These are phyloP conservation scores for Chrysosporium queenslandicum DNA, from an alignment of 2,329 filamentous ascomycete genomes.

Conservation along the genomic window DNA sequence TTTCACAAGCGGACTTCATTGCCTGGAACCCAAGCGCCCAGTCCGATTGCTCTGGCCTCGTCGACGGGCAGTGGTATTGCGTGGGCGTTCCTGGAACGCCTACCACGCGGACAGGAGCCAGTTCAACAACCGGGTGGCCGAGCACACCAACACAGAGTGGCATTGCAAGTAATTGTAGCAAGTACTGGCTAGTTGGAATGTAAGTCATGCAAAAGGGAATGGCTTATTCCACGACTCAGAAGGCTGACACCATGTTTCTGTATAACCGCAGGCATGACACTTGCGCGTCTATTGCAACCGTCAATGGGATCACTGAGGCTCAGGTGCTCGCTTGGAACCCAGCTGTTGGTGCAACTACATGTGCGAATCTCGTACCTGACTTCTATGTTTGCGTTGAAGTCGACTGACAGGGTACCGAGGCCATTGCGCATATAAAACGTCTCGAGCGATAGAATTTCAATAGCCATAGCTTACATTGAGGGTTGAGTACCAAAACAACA, in stretches of 20 bases:
- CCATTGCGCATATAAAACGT: background rate
- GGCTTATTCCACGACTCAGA: background rate
- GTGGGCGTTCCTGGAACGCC: slow-evolving; percentile 15
- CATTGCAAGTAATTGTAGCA: slow-evolving; percentile 5
- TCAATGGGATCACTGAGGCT: background rate
- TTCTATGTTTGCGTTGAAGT: slow-evolving; percentile 11
- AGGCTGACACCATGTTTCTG: background rate
- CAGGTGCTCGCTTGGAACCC: slow-evolving; percentile 12
- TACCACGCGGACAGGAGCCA: background rate
- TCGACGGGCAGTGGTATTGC: slow-evolving; percentile 21
- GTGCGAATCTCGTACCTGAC: background rate
- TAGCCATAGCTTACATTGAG: no score
- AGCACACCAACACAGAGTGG: slow-evolving; percentile 5
- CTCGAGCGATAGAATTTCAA: no score
- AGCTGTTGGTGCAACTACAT: background rate
- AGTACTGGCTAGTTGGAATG: slow-evolving; percentile 10
- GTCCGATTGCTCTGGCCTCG: slow-evolving; percentile 17
- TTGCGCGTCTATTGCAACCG: background rate
- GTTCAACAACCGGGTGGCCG: background rate
- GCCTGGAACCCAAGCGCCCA: background rate
- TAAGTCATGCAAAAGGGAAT: background rate
- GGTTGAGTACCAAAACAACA: background rate
- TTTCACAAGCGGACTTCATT: background rate
- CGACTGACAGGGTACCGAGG: background rate
- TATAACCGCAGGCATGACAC: slow-evolving; percentile 4